A percentile compares a stretch with the other conserved stretches of the same genome.
Evolutionary conservation across 2,329 filamentous ascomycete species (phyloP).

Genomic region (Apiospora arundinis): DNA sequence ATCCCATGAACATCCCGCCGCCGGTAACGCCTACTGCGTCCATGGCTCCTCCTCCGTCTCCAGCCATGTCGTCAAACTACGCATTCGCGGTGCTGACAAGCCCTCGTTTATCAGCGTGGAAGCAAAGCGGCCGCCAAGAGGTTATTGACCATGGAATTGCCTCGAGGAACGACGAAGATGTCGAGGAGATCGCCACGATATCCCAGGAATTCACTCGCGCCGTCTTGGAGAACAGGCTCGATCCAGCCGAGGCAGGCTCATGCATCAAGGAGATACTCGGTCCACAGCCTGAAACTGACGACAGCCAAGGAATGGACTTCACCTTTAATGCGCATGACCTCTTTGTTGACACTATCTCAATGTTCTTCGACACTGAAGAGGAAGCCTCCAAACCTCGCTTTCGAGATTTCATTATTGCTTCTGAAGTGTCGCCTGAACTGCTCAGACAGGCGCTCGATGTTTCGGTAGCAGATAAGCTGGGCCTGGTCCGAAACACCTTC

Average conservation of each 20-base stretch:
- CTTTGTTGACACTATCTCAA: conserved; percentile 83
- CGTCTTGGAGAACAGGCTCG: conserved; percentile 72
- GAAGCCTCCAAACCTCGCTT: conserved; percentile 57
- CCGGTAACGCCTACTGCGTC: conserved; percentile 34
- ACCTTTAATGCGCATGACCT: conserved; percentile 69
- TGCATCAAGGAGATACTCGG: conserved; percentile 78
- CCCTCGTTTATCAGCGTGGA: conserved; percentile 71
- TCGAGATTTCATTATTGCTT: conserved; percentile 72
- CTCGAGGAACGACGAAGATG: conserved; percentile 71
- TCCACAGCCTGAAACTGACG: conserved; percentile 56
- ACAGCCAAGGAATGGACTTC: conserved; percentile 51
- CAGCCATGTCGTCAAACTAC: conserved; percentile 56
- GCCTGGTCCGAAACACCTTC: conserved; percentile 86
- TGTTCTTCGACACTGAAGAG: conserved; percentile 76
- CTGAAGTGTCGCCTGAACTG: conserved; percentile 71
- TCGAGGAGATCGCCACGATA: conserved; percentile 70
- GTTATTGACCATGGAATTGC: conserved; percentile 70
- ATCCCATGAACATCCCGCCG: conserved; percentile 33
- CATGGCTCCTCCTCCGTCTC: conserved; percentile 37
- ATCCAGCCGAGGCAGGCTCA: conserved; percentile 71
- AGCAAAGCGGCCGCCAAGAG: conserved; percentile 67
- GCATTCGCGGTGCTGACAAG: conserved; percentile 80
- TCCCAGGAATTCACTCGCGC: conserved; percentile 87
- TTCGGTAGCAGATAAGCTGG: conserved; percentile 74
- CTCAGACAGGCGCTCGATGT: conserved; percentile 88